Base-by-base conservation (phyloP, 202 grass and related monocot species). In the Setaria viridis region DNA sequence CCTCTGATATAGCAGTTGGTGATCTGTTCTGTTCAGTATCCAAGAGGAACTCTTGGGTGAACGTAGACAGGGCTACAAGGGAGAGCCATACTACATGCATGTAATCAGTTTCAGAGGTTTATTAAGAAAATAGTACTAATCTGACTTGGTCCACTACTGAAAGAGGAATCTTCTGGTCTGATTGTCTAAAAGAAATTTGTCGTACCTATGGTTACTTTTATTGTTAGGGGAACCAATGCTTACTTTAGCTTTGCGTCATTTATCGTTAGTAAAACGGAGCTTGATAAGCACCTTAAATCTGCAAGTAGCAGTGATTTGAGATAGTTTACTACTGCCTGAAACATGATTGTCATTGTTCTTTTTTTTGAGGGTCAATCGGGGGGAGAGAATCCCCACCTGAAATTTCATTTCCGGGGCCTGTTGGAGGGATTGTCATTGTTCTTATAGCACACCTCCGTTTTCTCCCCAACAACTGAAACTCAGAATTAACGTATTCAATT, bases 1-100 rank as follows among this genome's bases (percentile, higher is more conserved):
- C 81, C 58, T 54, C 32, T 39, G 62, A 15, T 57, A 37, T 53
- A 57, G n/a, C 67, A 32, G 79, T 82, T 86, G 51, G 20, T 73
- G 74, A 34, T 46, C 33, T 79, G 32, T 74, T 9, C 16, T 73
- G 57, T 62, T 30, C 21, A 12, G 58, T 20, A 67, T n/a, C 79
- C 5, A 32, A 78, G 39, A 49, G 49, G 20, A 53, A n/a, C 41
- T 78, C 79, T 14, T 56, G 60, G 43, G 33, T 79, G 35, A 43
- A 62, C 50, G 60, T 29, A 32, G 25, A 46, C 29, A 20, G n/a
- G 15, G 41, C 21, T 37, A 55, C 48, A 83, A 75, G 2, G 25
- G 54, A 80, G 62, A 76, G 12, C 33, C 63, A 67, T 62, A 14
- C 20, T 6, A 2, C 3, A 54, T 46, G 7, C 35, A 58, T 74